Conservation (phyloP, 73 alveolate genomes). For the Breviolum minutum region DNA sequence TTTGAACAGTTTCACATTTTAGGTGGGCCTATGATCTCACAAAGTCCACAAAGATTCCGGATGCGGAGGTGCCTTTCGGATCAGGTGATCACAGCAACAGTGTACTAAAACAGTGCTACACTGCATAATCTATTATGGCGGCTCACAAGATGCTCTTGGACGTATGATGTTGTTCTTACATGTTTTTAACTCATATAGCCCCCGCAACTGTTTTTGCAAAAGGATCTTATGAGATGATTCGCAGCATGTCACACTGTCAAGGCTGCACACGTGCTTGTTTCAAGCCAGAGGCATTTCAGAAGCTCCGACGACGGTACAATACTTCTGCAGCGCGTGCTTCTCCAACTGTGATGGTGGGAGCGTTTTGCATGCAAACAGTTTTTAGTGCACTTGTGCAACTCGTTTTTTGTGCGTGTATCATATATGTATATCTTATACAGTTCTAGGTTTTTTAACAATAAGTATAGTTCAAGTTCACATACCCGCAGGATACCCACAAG, state of each 20-base stretch:
- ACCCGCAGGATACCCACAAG: too few species aligned
- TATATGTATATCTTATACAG: too few species aligned
- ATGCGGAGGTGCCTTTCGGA: not conserved
- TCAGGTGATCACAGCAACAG: not conserved
- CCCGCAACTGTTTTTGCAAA: too few species aligned
- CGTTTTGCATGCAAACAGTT: not conserved
- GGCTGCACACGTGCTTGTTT: too few species aligned
- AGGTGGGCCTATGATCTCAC: conserved; percentile 61
- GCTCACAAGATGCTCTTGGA: not conserved
- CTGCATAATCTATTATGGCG: not conserved
- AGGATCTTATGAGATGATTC: too few species aligned
- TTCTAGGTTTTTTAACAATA: too few species aligned
- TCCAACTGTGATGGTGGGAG: conserved; percentile 22
- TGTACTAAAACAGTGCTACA: not conserved
- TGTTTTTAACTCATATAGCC: too few species aligned
- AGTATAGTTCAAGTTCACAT: too few species aligned
- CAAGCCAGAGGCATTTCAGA: not conserved
- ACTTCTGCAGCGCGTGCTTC: conserved; percentile 4
- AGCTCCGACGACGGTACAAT: not conserved
- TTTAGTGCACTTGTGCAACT: not conserved
- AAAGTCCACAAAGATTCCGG: conserved; percentile 33
- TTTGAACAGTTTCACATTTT: not conserved
- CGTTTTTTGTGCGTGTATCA: not conserved
- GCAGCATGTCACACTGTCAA: too few species aligned
- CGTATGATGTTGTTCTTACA: too few species aligned